Conservation (phyloP, 2,329 filamentous ascomycete species). For the Exophiala aquamarina region DNA sequence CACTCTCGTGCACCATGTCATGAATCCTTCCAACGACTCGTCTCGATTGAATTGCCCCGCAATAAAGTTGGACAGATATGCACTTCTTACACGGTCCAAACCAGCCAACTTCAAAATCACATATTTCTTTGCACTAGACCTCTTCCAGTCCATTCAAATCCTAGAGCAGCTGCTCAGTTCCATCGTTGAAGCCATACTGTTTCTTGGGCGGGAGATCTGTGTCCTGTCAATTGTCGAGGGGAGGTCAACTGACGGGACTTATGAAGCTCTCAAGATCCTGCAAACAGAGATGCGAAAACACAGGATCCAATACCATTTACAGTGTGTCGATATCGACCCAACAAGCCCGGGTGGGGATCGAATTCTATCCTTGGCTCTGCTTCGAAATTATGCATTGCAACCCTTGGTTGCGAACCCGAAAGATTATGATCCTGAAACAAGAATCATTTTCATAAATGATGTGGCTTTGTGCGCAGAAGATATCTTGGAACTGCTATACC, state of each 20-base stretch:
- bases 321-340: constrained; percentile 46
- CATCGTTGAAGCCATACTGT: constrained; percentile 50
- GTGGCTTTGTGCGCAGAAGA: constrained; percentile 56
- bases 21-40: not conserved
- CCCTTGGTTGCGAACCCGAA: constrained; percentile 40
- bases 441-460: constrained; percentile 56
- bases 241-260: constrained; percentile 56
- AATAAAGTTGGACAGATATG: constrained; percentile 8
- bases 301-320: constrained; percentile 27
- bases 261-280: constrained; percentile 49
- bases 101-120: constrained; percentile 1
- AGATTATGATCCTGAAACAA: constrained; percentile 37
- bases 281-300: constrained; percentile 38
- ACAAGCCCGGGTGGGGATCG: constrained; percentile 38
- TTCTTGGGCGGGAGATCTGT: constrained; percentile 53
- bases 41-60: constrained; percentile 5
- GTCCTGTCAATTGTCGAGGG: constrained; percentile 58
- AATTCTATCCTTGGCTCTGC: constrained; percentile 48
- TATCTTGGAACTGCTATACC: constrained; percentile 56
- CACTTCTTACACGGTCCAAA: not conserved
- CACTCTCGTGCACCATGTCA: not conserved
- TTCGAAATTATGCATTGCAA: constrained; percentile 55
- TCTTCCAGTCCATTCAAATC: constrained; percentile 46
- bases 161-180: constrained; percentile 55
- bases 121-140: constrained; percentile 56